Evolutionary conservation across 2,329 filamentous ascomycete genomes (phyloP).

Genomic region (Paecilomyces sp.): DNA sequence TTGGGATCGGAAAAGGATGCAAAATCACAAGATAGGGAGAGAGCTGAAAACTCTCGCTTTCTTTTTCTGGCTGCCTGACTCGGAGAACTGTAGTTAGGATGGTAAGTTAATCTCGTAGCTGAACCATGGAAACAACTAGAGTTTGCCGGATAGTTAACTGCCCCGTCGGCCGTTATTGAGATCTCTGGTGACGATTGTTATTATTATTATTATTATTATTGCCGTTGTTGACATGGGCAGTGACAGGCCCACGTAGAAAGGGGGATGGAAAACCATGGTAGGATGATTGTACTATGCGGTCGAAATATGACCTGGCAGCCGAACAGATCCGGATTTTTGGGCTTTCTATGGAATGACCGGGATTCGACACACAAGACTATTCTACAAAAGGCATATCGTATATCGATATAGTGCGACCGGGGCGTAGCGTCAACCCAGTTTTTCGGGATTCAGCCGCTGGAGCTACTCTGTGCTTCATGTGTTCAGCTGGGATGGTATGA

Average conservation of each 20-base stretch:
- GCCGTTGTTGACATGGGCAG: background rate
- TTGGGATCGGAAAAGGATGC: background rate
- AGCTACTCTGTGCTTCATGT: background rate
- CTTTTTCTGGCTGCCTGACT: too few species aligned
- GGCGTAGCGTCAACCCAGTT: background rate
- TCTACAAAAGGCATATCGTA: background rate
- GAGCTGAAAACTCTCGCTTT: too few species aligned
- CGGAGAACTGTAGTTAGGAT: background rate
- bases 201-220: too few species aligned
- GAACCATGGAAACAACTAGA: background rate
- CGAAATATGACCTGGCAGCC: background rate
- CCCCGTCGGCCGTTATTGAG: background rate
- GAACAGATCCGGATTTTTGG: background rate
- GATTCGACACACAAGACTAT: background rate
- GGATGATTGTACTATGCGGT: background rate
- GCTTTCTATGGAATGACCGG: background rate
- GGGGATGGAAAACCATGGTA: background rate
- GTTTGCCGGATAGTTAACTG: background rate
- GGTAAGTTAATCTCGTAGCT: background rate
- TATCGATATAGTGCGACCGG: background rate
- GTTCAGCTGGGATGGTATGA: background rate
- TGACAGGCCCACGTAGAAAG: background rate
- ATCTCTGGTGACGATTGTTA: background rate
- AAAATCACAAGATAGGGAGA: too few species aligned
- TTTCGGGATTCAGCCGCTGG: background rate